Conservation (phyloP, 2,329 filamentous ascomycete species). For the Calonectria honghensis region DNA sequence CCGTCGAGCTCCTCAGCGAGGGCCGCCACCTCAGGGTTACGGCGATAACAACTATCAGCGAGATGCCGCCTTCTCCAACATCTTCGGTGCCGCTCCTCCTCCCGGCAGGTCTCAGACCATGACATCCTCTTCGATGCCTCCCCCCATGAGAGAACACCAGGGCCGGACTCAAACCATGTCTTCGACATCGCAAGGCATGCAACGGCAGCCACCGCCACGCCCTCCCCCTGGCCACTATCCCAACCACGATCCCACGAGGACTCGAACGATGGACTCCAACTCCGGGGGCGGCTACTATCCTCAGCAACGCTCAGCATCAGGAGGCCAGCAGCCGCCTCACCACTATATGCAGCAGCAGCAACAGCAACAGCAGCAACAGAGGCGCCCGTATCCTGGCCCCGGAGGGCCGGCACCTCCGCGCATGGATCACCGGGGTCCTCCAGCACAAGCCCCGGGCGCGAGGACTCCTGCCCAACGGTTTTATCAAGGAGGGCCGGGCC, state of each 20-base stretch:
- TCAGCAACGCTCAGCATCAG: conserved; percentile 71
- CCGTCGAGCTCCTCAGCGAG: conserved; percentile 66
- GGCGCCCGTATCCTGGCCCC: conserved; percentile 68
- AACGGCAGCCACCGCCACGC: conserved; percentile 78
- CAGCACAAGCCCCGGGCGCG: conserved; percentile 63
- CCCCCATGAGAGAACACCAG: conserved; percentile 67
- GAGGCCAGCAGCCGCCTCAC: conserved; percentile 66
- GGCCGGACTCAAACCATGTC: conserved; percentile 89
- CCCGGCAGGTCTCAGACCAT: conserved; percentile 96
- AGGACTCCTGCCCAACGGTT: conserved; percentile 73
- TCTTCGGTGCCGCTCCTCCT: conserved; percentile 91
- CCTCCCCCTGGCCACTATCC: conserved; percentile 64
- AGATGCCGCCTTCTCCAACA: conserved; percentile 96
- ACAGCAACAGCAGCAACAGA: conserved; percentile 58
- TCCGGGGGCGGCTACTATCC: conserved; percentile 72
- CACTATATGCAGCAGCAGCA: conserved; percentile 71
- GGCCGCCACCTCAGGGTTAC: conserved; percentile 64
- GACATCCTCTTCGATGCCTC: conserved; percentile 83
- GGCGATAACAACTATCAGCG: conserved; percentile 79
- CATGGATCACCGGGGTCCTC: conserved; percentile 76
- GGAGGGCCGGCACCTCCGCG: conserved; percentile 75
- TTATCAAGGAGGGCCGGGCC: conserved; percentile 73
- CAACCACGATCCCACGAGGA: conserved; percentile 57
- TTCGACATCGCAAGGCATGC: conserved; percentile 72
- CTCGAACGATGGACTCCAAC: conserved; percentile 60